Evolutionary conservation across 148 eudicot genomes (phyloP).

Genomic region (Chenopodium berlandieri): DNA sequence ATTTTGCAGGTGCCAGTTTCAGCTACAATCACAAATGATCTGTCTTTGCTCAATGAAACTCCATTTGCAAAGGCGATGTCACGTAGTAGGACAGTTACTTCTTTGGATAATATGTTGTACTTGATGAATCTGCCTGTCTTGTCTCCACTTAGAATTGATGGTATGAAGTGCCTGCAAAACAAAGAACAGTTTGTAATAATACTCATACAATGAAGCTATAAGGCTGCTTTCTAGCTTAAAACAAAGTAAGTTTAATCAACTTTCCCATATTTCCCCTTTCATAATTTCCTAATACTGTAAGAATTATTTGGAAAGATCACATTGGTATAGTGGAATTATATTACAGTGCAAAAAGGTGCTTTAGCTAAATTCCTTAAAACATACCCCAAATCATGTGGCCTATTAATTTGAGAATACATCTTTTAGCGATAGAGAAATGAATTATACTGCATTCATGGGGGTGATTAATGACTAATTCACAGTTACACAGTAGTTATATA

Average conservation of each 20-base stretch:
- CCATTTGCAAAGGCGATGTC: conserved; percentile 83
- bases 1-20: conserved; percentile 53
- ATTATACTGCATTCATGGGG: not conserved
- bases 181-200: not conserved
- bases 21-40: conserved; percentile 56
- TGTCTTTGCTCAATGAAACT: conserved; percentile 65
- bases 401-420: not conserved
- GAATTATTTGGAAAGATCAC: too few species aligned
- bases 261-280: not conserved
- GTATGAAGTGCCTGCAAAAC: conserved; percentile 52
- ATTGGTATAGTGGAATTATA: too few species aligned
- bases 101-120: conserved; percentile 51
- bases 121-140: conserved; percentile 76
- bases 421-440: too few species aligned
- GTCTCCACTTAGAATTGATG: conserved; percentile 50
- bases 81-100: conserved; percentile 42
- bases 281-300: too few species aligned
- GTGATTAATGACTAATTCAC: not conserved
- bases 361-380: not conserved
- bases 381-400: not conserved
- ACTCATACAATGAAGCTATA: not conserved
- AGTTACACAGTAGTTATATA: too few species aligned
- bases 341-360: not conserved
- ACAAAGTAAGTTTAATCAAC: too few species aligned
- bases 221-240: not conserved